Evolutionary conservation across 2,329 filamentous ascomycete species (phyloP), one percentile per base, ranked within the genome.

Genomic region (Leptographium flavum): DNA sequence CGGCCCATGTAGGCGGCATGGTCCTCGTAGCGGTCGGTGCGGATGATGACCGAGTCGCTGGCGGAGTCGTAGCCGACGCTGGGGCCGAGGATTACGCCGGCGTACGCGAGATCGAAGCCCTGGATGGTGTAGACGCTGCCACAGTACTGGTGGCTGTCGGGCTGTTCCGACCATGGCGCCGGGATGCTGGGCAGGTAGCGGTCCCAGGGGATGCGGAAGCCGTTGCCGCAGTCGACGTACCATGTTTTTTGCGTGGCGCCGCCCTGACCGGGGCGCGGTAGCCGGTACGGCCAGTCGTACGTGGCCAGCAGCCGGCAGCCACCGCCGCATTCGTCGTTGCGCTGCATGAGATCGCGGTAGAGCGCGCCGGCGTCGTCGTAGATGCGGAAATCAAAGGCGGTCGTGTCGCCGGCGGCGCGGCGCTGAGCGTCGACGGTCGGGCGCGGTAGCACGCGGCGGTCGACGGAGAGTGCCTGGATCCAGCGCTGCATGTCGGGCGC

Each of bases 91-190:
- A 47, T 40, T 8, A 47, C 45, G 22, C 45, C 45, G 15, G 45
- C 45, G 21, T 47, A 47, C 2, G 42, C 28, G 11, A 47, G 41
- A 17, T 47, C 45, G 30, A 47, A 47, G 31, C 45, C 45, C 45
- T 47, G 45, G 41, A 47, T 47, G 10, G 45, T 47, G 42, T 47
- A 47, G 28, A 47, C 45, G 25, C 45, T 47, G 36, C 45, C 45
- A 21, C 45, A 47, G 41, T 40, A 44, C 13, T 27, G 35, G 19
- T 47, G 23, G 45, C 45, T 47, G 42, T 47, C 45, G 4, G 45
- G 41, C 45, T 47, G 45, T 35, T 46, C 45, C 6, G 45, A 42
- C 45, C 45, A 46, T 9, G 45, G 45, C 45, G 42, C 39, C 8
- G 25, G 40, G 13, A 46, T 42, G 19, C 39, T 33, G 27, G 45